Evolutionary conservation across 108 stramenopile genomes (phyloP).

Genomic region (Fragilariopsis cylindrus): DNA sequence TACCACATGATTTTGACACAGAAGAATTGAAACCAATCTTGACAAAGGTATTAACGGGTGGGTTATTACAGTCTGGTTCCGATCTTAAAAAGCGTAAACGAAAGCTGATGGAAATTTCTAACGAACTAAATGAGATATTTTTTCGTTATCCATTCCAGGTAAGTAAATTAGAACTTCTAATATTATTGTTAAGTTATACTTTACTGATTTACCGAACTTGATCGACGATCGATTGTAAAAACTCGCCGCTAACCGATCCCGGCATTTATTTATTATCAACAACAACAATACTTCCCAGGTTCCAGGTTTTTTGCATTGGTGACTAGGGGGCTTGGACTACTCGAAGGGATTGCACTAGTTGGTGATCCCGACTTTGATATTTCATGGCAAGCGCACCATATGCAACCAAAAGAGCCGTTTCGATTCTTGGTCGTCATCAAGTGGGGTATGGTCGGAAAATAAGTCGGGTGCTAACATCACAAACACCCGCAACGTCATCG

Average conservation of each 20-base stretch:
- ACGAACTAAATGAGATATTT: conserved; percentile 89
- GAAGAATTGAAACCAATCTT: conserved; percentile 71
- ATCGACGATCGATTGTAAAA: too few relatives aligned
- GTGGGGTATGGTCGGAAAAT: too few relatives aligned
- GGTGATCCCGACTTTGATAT: conserved; percentile 92
- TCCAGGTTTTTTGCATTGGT: conserved; percentile 91
- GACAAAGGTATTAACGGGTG: conserved; percentile 72
- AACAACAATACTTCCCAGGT: conserved; percentile 27
- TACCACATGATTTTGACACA: conserved; percentile 83
- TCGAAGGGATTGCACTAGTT: conserved; percentile 90
- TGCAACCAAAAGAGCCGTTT: conserved; percentile 56
- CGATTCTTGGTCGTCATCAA: conserved; percentile 21
- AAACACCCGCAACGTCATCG: too few relatives aligned
- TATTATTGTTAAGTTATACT: too few relatives aligned
- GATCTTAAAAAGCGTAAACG: conserved; percentile 69
- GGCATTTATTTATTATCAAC: too few relatives aligned
- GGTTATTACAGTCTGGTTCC: conserved; percentile 75
- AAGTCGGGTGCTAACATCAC: too few relatives aligned
- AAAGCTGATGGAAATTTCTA: conserved; percentile 81
- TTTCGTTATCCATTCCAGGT: conserved; percentile 79
- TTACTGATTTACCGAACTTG: too few relatives aligned
- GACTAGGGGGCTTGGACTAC: conserved; percentile 82
- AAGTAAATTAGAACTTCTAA: too few relatives aligned
- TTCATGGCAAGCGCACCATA: conserved; percentile 87
- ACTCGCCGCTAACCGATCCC: too few relatives aligned